phyloP scores from a whole-genome alignment of 164 flowering plant genomes.

The Malania oleifera region DNA sequence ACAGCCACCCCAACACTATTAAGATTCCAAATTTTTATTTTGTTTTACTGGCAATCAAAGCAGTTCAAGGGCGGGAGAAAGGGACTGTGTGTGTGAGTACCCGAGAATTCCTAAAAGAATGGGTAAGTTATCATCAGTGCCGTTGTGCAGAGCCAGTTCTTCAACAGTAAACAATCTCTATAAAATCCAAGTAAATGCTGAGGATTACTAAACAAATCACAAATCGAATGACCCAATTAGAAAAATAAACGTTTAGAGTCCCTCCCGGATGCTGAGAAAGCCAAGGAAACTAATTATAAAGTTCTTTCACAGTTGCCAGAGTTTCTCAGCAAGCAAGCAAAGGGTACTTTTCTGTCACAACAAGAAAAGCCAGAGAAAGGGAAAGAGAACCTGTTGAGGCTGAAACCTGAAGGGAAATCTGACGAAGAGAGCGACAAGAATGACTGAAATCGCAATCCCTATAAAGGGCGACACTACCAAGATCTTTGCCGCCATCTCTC shows the following conservation, averaged over 20 bases:
- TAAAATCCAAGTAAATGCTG: not conserved
- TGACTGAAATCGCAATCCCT: conserved; percentile 20
- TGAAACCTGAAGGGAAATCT: conserved; percentile 1
- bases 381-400: conserved; percentile 7
- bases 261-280: not conserved
- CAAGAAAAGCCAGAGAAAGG: not conserved
- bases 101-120: conserved; percentile 74
- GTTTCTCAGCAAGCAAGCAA: too few relatives aligned
- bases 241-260: not conserved
- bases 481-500: too few relatives aligned
- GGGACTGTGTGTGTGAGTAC: conserved; percentile 38
- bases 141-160: conserved; percentile 64
- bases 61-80: not conserved
- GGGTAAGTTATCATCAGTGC: conserved; percentile 59
- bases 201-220: not conserved
- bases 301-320: too few relatives aligned
- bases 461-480: conserved; percentile 18
- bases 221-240: not conserved
- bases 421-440: conserved; percentile 15
- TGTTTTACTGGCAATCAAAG: not conserved
- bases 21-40: not conserved
- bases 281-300: not conserved
- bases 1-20: not conserved
- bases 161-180: conserved; percentile 49
- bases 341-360: too few relatives aligned